Conservation (phyloP, 805 yeast genomes). For the Nadsonia fulvescens region DNA sequence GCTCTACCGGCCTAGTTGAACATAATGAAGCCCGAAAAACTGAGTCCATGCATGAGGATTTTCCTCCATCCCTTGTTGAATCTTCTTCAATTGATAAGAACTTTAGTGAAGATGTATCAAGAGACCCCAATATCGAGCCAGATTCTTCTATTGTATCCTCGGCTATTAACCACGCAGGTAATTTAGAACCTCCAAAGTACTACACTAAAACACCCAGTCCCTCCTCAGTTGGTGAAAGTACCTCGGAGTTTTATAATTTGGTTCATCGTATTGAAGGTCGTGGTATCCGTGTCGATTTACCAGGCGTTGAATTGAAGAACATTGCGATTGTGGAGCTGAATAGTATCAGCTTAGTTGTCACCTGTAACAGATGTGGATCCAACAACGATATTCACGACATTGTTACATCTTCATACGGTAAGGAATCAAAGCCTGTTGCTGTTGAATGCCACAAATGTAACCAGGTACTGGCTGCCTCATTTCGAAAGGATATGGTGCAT, state of each 20-base stretch:
- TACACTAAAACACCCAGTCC: too few species aligned
- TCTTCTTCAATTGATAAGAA: too few species aligned
- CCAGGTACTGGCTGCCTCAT: slow-evolving; percentile 17
- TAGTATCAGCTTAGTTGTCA: slow-evolving; percentile 18
- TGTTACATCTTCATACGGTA: slow-evolving; percentile 19
- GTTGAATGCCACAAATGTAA: slow-evolving; percentile 20
- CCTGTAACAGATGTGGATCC: slow-evolving; percentile 22
- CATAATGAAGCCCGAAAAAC: too few species aligned
- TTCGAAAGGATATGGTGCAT: slow-evolving; percentile 22
- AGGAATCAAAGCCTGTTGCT: slow-evolving; percentile 16
- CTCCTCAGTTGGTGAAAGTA: too few species aligned
- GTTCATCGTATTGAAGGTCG: slow-evolving; percentile 8
- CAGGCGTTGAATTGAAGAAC: slow-evolving; percentile 17
- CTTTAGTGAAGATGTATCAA: too few species aligned
- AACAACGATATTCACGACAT: slow-evolving; percentile 18
- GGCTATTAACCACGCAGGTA: too few species aligned
- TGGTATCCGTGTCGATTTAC: slow-evolving; percentile 20
- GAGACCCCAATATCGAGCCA: too few species aligned
- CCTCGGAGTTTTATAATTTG: too few species aligned
- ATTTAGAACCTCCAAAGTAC: too few species aligned
- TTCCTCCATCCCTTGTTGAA: too few species aligned
- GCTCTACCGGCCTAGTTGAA: slow-evolving; percentile 7
- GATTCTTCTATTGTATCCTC: too few species aligned
- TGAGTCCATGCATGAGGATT: too few species aligned
- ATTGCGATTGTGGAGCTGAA: slow-evolving; percentile 19